A percentile compares a stretch with the other conserved stretches of the same genome.
phyloP scores from a whole-genome alignment of 148 eudicot genomes.

The Polygonum aviculare region DNA sequence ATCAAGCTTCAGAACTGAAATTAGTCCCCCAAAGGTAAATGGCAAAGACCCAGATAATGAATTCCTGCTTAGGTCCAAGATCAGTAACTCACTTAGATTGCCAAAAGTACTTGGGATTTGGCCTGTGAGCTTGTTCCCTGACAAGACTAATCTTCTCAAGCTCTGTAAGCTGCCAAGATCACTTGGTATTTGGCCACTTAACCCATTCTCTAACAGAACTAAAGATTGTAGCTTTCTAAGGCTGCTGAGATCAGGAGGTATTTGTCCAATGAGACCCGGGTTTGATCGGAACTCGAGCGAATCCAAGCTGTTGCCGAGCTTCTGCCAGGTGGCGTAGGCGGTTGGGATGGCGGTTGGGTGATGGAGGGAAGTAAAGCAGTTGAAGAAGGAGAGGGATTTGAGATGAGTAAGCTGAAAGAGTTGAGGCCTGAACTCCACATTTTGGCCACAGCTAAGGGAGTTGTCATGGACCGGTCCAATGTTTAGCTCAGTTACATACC shows the following conservation, averaged over 20 bases:
- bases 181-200: constrained; percentile 48
- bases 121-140: constrained; percentile 49
- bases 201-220: constrained; percentile 56
- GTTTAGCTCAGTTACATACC: constrained; percentile 72
- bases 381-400: constrained; percentile 69
- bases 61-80: constrained; percentile 73
- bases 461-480: constrained; percentile 85
- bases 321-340: constrained; percentile 40
- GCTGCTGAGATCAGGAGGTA: constrained; percentile 42
- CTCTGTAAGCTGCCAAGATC: constrained; percentile 43
- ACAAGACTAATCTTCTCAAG: constrained; percentile 53
- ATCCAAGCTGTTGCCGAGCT: constrained; percentile 37
- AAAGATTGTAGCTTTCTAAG: constrained; percentile 58
- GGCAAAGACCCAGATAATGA: constrained; percentile 58
- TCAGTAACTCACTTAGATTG: constrained; percentile 47
- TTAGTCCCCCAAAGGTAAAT: constrained; percentile 39
- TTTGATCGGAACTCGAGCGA: constrained; percentile 76
- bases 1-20: constrained; percentile 73
- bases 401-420: constrained; percentile 53
- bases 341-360: constrained; percentile 38
- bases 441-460: constrained; percentile 53
- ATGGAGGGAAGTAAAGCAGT: constrained; percentile 42
- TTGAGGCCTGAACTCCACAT: constrained; percentile 43
- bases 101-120: constrained; percentile 44
- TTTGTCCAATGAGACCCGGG: constrained; percentile 48